Evolutionary conservation across 2,329 filamentous ascomycete species (phyloP).

Genomic region (Colletotrichum sp.): DNA sequence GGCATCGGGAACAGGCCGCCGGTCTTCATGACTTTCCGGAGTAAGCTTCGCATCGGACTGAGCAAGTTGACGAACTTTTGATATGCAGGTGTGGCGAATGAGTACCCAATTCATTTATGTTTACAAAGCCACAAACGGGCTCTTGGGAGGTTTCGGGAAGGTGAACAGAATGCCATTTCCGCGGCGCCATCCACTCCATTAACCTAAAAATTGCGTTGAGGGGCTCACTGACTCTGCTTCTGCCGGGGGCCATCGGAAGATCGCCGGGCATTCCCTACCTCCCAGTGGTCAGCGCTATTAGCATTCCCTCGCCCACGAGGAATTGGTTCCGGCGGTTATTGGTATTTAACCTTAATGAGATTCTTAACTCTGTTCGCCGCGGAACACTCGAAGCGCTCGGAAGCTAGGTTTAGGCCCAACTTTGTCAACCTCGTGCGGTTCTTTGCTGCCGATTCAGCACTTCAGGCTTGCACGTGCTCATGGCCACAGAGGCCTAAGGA

Average conservation of each 20-base stretch:
- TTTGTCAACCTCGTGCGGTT: neutral
- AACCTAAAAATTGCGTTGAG: neutral
- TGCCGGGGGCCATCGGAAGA: neutral
- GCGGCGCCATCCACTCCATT: neutral
- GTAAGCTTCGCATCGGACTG: neutral
- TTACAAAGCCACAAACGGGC: neutral
- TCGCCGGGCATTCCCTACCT: neutral
- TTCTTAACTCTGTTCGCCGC: neutral
- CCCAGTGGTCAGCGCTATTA: neutral
- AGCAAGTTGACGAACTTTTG: neutral
- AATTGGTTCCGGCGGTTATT: neutral
- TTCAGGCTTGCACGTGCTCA: rapidly evolving
- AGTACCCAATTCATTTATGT: neutral
- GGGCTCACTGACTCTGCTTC: neutral
- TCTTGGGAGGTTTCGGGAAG: neutral
- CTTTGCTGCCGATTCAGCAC: neutral
- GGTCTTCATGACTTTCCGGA: neutral
- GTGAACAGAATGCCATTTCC: neutral
- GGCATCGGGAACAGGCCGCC: neutral
- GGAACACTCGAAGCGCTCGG: neutral
- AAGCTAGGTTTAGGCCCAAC: neutral
- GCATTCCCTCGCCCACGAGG: neutral
- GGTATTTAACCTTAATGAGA: neutral
- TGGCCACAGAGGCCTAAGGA: no score
- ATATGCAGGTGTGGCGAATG: neutral